These are phyloP conservation scores for Tulasnella sp. DNA, from an alignment of 768 basidiomycete species.

Conservation along the genomic window DNA sequence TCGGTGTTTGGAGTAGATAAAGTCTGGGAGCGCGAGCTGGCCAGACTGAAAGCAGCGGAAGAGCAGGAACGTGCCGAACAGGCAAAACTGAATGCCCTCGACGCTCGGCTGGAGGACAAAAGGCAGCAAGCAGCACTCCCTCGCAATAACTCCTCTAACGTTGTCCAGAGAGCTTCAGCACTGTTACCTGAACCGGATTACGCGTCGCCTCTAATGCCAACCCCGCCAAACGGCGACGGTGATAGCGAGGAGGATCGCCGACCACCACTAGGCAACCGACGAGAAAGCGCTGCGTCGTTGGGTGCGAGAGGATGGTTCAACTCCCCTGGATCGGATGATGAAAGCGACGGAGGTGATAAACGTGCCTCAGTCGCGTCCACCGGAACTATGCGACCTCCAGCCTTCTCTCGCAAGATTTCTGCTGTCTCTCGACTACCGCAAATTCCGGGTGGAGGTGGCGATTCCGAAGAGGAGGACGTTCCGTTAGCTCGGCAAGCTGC, in stretches of 20 bases:
- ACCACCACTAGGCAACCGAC: neutral
- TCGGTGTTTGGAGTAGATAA: conserved; percentile 94
- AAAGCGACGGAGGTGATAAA: conserved; percentile 21
- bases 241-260: neutral
- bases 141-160: neutral
- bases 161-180: neutral
- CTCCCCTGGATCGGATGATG: conserved; percentile 54
- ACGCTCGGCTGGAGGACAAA: conserved; percentile 35
- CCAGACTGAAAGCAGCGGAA: conserved; percentile 67
- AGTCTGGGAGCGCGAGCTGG: conserved; percentile 84
- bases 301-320: conserved; percentile 17
- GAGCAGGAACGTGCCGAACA: conserved; percentile 45
- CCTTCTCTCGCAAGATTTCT: conserved; percentile 5
- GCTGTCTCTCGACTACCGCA: neutral
- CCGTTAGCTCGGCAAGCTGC: conserved; percentile 58
- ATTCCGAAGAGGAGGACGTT: conserved; percentile 50
- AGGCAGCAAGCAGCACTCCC: conserved; percentile 29
- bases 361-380: neutral
- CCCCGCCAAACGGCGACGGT: neutral
- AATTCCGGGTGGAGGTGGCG: conserved; percentile 16
- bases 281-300: conserved; percentile 13
- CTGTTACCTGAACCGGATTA: neutral
- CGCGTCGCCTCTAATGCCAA: neutral
- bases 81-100: conserved; percentile 30
- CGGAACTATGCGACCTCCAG: neutral